phyloP scores from a whole-genome alignment of 352 stramenopile species.

The Phytophthora sp. region DNA sequence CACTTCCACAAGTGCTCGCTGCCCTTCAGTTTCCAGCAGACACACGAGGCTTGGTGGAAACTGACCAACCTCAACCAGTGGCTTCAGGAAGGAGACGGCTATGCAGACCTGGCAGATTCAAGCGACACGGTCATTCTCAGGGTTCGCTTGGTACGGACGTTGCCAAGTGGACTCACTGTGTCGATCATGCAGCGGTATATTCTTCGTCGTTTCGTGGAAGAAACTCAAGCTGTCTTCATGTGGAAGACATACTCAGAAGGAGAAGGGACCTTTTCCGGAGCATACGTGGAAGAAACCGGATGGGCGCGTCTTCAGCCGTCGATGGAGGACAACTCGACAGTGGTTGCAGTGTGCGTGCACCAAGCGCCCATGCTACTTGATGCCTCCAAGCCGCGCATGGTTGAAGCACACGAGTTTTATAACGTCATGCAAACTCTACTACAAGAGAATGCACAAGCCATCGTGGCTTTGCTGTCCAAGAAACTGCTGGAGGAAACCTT shows the following conservation, averaged over 20 bases:
- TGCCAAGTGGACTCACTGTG: background rate
- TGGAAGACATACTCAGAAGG: constrained; percentile 10
- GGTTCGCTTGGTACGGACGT: background rate
- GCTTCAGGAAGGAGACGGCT: constrained; percentile 1
- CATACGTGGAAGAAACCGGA: constrained; percentile 1
- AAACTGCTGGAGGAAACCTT: constrained; percentile 9
- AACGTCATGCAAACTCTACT: constrained; percentile 5
- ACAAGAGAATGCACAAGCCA: background rate
- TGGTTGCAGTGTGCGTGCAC: background rate
- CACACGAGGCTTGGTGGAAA: constrained; percentile 3
- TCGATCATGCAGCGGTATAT: constrained; percentile 3
- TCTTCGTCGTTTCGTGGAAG: constrained; percentile 2
- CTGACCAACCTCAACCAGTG: constrained; percentile 7
- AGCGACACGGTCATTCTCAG: constrained; percentile 2
- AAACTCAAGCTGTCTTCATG: background rate
- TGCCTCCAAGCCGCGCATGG: too few species aligned
- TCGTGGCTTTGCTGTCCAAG: background rate
- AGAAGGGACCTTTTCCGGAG: background rate
- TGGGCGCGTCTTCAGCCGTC: background rate
- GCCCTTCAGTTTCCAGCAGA: constrained; percentile 9
- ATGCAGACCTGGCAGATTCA: background rate
- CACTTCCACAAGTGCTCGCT: constrained; percentile 12
- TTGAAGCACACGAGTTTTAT: background rate
- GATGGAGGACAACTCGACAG: background rate
- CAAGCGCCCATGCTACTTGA: constrained; percentile 3